Conservation (phyloP, 2,329 filamentous ascomycete genomes). For the Orbilia quercus region DNA sequence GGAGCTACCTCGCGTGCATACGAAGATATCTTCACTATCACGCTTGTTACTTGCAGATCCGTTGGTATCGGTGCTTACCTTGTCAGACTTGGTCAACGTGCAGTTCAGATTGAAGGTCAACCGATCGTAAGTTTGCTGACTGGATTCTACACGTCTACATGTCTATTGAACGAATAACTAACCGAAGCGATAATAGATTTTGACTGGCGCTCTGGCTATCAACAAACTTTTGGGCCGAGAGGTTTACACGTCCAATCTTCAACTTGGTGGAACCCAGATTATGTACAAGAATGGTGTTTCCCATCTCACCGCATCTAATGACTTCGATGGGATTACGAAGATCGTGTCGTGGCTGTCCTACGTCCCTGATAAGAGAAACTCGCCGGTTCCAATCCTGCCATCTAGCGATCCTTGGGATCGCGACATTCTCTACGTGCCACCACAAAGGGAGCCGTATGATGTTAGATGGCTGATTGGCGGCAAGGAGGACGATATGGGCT, state of each 20-base stretch:
- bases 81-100: slow-evolving; percentile 96
- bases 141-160: slow-evolving; percentile 1
- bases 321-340: slow-evolving; percentile 97
- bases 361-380: slow-evolving; percentile 93
- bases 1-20: slow-evolving; percentile 97
- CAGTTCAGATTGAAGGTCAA: slow-evolving; percentile 98
- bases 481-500: slow-evolving; percentile 84
- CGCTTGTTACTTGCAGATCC: slow-evolving; percentile 95
- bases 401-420: slow-evolving; percentile 90
- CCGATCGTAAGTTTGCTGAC: slow-evolving; percentile 72
- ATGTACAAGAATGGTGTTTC: slow-evolving; percentile 99
- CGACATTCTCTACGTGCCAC: slow-evolving; percentile 82
- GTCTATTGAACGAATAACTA: slow-evolving; percentile 17
- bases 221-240: slow-evolving; percentile 98
- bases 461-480: slow-evolving; percentile 93
- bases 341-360: slow-evolving; percentile 99
- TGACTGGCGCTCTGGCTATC: slow-evolving; percentile 95
- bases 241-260: slow-evolving; percentile 98
- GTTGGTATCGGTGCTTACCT: slow-evolving; percentile 99
- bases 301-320: slow-evolving; percentile 96
- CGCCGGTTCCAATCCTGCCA: slow-evolving; percentile 90
- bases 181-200: slow-evolving; percentile 68
- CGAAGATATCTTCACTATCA: slow-evolving; percentile 98
- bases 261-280: slow-evolving; percentile 99
- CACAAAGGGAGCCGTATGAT: slow-evolving; percentile 86